phyloP scores from a whole-genome alignment of 1,284 basidiomycete species.

The Moniliella sp. region DNA sequence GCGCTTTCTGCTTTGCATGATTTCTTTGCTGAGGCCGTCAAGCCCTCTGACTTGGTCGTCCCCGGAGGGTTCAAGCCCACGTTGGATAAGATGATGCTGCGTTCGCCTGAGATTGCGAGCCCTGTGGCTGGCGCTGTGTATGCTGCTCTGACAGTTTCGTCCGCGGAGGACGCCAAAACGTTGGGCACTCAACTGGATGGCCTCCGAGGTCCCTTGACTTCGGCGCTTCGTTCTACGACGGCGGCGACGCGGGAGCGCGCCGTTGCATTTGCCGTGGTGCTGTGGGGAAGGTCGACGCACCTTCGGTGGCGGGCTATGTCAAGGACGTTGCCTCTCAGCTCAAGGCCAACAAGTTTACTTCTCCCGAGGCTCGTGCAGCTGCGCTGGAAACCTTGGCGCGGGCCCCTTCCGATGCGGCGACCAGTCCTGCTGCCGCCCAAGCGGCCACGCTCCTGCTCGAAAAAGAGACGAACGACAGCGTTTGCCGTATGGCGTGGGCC shows the following conservation, averaged over 20 bases:
- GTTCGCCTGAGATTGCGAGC: constrained; percentile 23
- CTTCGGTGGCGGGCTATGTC: not conserved
- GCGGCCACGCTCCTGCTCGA: too few relatives aligned
- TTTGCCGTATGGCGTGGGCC: not conserved
- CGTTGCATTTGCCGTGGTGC: not conserved
- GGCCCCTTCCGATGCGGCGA: not conserved
- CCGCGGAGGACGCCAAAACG: too few relatives aligned
- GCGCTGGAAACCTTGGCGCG: not conserved
- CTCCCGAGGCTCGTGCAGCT: not conserved
- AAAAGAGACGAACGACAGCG: not conserved
- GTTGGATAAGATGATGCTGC: constrained; percentile 28
- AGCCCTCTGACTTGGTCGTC: constrained; percentile 8
- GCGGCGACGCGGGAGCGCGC: not conserved
- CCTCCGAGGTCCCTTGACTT: not conserved
- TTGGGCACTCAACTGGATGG: not conserved
- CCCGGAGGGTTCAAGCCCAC: constrained; percentile 10
- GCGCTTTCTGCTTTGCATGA: constrained; percentile 10
- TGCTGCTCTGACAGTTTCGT: constrained; percentile 1
- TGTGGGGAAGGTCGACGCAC: not conserved
- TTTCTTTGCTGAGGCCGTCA: constrained; percentile 12
- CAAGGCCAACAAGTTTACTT: not conserved
- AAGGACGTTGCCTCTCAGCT: not conserved
- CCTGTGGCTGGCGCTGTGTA: constrained; percentile 11
- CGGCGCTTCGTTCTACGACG: not conserved
- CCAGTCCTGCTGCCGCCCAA: too few relatives aligned